phyloP scores from a whole-genome alignment of 352 stramenopile species.

The Pythium insidiosum region DNA sequence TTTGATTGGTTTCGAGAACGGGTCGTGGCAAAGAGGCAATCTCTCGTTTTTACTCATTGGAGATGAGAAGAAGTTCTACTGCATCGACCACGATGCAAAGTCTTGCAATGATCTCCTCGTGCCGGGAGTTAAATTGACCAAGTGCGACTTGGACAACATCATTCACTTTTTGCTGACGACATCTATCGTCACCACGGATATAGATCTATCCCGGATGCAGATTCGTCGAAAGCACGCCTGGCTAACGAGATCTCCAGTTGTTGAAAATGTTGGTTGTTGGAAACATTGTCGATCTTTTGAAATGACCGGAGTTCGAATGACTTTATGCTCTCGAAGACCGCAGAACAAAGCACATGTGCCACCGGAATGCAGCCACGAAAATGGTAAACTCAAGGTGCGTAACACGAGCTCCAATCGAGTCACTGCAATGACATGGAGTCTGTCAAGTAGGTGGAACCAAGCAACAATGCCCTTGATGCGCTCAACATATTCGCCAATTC shows the following conservation, averaged over 20 bases:
- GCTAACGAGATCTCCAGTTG: conserved; percentile 28
- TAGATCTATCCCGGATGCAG: conserved; percentile 25
- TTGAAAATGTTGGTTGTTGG: conserved; percentile 44
- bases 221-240: conserved; percentile 43
- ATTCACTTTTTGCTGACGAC: conserved; percentile 57
- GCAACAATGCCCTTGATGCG: too few relatives aligned
- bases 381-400: too few relatives aligned
- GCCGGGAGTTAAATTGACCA: conserved; percentile 13
- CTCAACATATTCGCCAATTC: too few relatives aligned
- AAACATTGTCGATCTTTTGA: conserved; percentile 38
- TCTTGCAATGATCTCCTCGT: conserved; percentile 38
- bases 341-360: too few relatives aligned
- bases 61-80: conserved; percentile 29
- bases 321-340: conserved; percentile 29
- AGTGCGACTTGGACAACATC: conserved; percentile 38
- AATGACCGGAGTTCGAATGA: conserved; percentile 39
- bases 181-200: conserved; percentile 41
- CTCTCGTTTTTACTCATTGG: conserved; percentile 58
- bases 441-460: too few relatives aligned
- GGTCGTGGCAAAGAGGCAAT: conserved; percentile 51
- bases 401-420: too few relatives aligned
- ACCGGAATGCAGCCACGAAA: too few relatives aligned
- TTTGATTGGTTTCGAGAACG: conserved; percentile 56
- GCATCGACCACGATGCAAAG: conserved; percentile 40
- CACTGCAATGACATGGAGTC: too few relatives aligned